Evolutionary conservation across 345 rosid genomes (phyloP), one percentile per base, ranked within the genome.

Genomic region (Melaleuca alternifolia): DNA sequence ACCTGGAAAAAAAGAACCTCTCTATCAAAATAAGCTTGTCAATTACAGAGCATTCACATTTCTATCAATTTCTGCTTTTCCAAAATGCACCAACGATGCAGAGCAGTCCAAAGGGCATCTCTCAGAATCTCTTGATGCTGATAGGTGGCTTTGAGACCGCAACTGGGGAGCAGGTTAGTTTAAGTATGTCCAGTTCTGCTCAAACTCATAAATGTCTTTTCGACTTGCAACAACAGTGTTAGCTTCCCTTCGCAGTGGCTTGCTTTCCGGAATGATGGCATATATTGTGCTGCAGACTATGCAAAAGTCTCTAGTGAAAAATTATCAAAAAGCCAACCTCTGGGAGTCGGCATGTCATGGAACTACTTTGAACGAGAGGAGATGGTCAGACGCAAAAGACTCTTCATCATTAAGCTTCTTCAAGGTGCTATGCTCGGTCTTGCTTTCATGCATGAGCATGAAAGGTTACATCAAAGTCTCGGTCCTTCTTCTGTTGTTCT

Each of bases 401-500:
- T 84, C 83, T 97, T 92, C 87, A 89, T 96, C 50, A 86, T 92
- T 88, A 93, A 89, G 90, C 87, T 97, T 85, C 92, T 97, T 85
- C 95, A 87, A 62, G 98, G 99, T 85, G 93, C 95, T 83, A 91
- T 97, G 92, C 90, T 54, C 75, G 99, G 98, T 90, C 93, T 97
- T 82, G 98, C 96, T 48, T 95, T 88, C 90, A 95, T 97, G 98
- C 98, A 96, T 88, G 89, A 88, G 82, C 92, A 92, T 88, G 98
- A 96, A 87, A 94, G 98, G 89, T 90, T 97, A 88, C 99, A 97
- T 93, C 98, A 97, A 91, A 97, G 99, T 92, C 93, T 97, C 84
- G 99, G 99, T 84, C 98, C 99, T 16, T 91, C 98, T 87, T 97
- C 98, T 85, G 89, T 97, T 89, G 91, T 94, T 90, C 94, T 97